Evolutionary conservation across 768 basidiomycete genomes (phyloP), one percentile per base, ranked within the genome.

Genomic region (Chalciporus pseudorubinellus): DNA sequence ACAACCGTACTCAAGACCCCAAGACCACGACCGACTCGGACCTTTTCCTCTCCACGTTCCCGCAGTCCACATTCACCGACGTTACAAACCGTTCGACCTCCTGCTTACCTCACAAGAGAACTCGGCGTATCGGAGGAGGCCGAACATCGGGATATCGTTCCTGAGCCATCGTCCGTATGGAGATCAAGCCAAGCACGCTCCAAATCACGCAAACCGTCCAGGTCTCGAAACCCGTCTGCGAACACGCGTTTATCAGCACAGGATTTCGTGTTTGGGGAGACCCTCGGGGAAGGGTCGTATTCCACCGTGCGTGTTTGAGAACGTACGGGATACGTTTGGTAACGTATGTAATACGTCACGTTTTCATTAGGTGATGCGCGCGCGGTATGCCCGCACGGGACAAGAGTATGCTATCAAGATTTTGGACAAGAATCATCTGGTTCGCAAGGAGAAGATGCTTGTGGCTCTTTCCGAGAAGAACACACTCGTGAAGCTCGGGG

Each of bases 401-500:
- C 79, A 85, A 51, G 72, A 79, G 42, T 90, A 87, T 62, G 89
- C 89, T 3, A 77, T 90, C 62, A 91, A 92, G 70, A 80, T 89
- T 14, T 76, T 93, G 46, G 89, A 92, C 70, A 95, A 95, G 75
- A 81, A 77, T 34, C 89, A 92, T 64, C 77, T 95, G 44, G 79
- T 83, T 50, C 80, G 84, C 64, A 85, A 89, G 62, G 83, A 88
- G 64, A 90, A 90, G 67, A 80, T 84, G 62, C 77, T 79, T 22
- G 87, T 87, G 22, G 89, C 87, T n/a, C 74, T 83, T 26, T 80
- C 87, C 1, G 92, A 95, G 73, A 87, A 87, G 68, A 85, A 86
- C 58, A 84, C 86, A 0, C 77, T 95, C 33, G 78, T 87, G 31
- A 73, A 77, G 13, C 74, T 90, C 18, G 75, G 75, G 14, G 76